Evolutionary conservation across 495 filamentous ascomycete genomes (phyloP), one percentile per base, ranked within the genome.

Genomic region (Hyaloscypha finlandica): DNA sequence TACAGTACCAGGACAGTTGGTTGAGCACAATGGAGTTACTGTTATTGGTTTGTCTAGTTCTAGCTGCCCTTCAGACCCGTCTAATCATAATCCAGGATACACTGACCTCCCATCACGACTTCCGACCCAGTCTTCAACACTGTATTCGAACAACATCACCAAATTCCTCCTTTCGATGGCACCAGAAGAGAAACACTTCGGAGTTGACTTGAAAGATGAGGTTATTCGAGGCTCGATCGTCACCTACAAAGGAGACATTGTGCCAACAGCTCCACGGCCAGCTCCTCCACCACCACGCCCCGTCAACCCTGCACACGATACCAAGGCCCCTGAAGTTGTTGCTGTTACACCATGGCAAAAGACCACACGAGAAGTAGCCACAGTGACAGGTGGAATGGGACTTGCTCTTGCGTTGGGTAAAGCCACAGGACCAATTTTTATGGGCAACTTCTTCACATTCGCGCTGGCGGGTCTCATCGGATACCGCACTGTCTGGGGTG

Each of bases 101-200:
- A 94, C 90, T 54, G 90, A 94, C 77, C 78, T 93, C 52, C 91
- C 91, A 0, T 93, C 91, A 8, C 83, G 90, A 22, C 81, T 94
- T 8, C 90, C 91, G 0, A 93, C 90, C 29, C 91, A 94, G 71
- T 89, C 90, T 0, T 93, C 90, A 6, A 92, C 90, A 1, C 77
- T 94, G 30, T 94, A 93, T 77, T 92, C 89, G 20, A 94, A 94
- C 81, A 94, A 94, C 70, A 92, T 94, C 71, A 91, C 87, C 65
- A 94, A 93, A 74, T 89, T 89, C 70, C 83, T 94, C 9, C 81
- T 94, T 33, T 93, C 90, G 2, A 90, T 94, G 82, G 78, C 86
- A 11, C 89, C 91, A 2, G 80, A 88, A 70, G 88, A 92, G 0
- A 91, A 89, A 65, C 82, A 87, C 31, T 93, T 89, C 68, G 89